Evolutionary conservation across 192 early-diverging fungal genomes (phyloP).

Genomic region (Coemansia sp.): DNA sequence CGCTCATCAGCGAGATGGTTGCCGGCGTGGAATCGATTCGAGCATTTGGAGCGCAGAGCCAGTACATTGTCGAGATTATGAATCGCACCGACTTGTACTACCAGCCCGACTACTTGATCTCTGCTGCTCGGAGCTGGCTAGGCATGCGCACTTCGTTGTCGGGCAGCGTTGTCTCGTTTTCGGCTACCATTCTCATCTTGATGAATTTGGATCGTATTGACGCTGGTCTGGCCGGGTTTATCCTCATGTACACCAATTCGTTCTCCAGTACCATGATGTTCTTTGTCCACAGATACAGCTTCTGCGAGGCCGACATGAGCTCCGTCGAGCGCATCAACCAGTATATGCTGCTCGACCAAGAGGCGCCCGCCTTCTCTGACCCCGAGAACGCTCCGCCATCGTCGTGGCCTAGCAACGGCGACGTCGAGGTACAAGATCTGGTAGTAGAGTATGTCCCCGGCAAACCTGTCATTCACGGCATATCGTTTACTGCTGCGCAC

Average conservation of each 20-base stretch:
- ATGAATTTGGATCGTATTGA: conserved; percentile 42
- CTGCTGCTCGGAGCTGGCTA: conserved; percentile 80
- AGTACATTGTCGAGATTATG: conserved; percentile 31
- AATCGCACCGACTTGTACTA: conserved; percentile 67
- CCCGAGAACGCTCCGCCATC: conserved; percentile 54
- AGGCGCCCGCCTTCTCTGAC: conserved; percentile 63
- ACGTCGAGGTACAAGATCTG: conserved; percentile 57
- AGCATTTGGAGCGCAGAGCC: conserved; percentile 67
- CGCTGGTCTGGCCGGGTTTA: conserved; percentile 82
- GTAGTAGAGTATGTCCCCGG: conserved; percentile 56
- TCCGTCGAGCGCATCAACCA: conserved; percentile 80
- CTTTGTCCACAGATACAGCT: conserved; percentile 70
- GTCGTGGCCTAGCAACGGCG: conserved; percentile 65
- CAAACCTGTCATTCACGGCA: conserved; percentile 22
- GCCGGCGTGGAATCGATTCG: conserved; percentile 67
- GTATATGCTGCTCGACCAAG: conserved; percentile 76
- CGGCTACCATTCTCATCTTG: conserved; percentile 62
- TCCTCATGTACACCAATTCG: conserved; percentile 75
- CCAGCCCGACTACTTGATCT: conserved; percentile 71
- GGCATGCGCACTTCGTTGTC: conserved; percentile 70
- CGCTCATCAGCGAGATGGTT: conserved; percentile 72
- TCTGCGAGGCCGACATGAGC: conserved; percentile 81
- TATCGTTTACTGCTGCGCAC: conserved; percentile 48
- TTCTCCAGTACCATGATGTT: conserved; percentile 77
- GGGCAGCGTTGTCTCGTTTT: conserved; percentile 65